phyloP scores from a whole-genome alignment of 2,329 filamentous ascomycete genomes.

The Domatiomyces catenatus region DNA sequence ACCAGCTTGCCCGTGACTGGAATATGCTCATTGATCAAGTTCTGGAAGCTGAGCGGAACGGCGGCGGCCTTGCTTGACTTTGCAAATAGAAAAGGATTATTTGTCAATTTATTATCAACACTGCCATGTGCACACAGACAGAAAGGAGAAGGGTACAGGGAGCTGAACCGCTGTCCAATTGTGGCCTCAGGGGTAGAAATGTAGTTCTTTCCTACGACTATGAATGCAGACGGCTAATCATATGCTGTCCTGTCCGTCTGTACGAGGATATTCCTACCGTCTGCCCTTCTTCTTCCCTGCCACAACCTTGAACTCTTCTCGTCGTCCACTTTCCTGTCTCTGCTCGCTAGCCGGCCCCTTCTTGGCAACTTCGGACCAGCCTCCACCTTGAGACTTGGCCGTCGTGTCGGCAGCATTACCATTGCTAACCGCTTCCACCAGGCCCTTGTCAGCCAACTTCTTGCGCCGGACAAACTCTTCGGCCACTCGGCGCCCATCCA shows the following conservation, averaged over 20 bases:
- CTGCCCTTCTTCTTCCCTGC: slow-evolving; percentile 72
- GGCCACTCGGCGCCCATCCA: slow-evolving; percentile 84
- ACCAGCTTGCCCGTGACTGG: no score
- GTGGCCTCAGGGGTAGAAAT: background rate
- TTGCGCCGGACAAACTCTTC: slow-evolving; percentile 89
- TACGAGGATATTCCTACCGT: background rate
- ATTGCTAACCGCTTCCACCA: slow-evolving; percentile 47
- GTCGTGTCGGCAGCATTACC: slow-evolving; percentile 22
- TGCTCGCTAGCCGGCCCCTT: slow-evolving; percentile 48
- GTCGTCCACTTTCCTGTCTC: slow-evolving; percentile 29
- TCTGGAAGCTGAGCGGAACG: no score
- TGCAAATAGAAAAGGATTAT: no score
- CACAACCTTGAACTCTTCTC: slow-evolving; percentile 65
- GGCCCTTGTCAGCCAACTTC: slow-evolving; percentile 81
- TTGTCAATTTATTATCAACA: no score
- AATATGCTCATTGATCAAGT: no score
- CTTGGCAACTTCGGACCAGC: slow-evolving; percentile 96
- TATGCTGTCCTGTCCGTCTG: background rate
- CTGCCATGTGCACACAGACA: no score
- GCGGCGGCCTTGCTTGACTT: no score
- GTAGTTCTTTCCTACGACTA: background rate
- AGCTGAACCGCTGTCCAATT: no score
- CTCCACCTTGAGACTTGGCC: slow-evolving; percentile 41
- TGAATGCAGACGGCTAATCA: background rate
- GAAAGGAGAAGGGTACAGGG: no score